phyloP scores from a whole-genome alignment of 768 basidiomycete species.

The Leccinum broughii region DNA sequence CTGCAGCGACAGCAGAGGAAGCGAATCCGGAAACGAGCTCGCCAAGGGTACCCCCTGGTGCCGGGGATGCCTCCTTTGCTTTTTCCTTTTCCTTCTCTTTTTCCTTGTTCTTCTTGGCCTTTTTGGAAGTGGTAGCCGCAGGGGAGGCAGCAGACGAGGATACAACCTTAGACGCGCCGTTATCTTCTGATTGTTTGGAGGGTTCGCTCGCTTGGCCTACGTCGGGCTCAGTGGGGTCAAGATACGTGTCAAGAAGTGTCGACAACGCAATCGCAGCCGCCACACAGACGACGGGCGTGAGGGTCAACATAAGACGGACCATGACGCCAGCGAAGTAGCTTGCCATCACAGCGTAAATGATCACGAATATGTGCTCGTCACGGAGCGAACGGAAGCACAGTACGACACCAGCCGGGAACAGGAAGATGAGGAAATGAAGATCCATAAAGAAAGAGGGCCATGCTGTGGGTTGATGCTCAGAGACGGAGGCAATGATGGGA shows the following conservation, averaged over 20 bases:
- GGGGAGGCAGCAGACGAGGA: conserved; percentile 32
- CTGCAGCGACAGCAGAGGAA: conserved; percentile 33
- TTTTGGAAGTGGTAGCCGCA: conserved; percentile 33
- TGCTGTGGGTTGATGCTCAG: conserved; percentile 98
- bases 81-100: conserved; percentile 34
- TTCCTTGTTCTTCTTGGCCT: conserved; percentile 59
- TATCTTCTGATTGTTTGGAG: neutral
- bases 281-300: conserved; percentile 97
- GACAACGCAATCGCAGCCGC: conserved; percentile 90
- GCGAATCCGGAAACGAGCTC: conserved; percentile 45
- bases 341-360: conserved; percentile 94
- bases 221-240: conserved; percentile 79
- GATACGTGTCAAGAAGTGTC: conserved; percentile 82
- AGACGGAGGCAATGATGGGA: conserved; percentile 98
- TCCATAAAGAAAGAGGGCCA: conserved; percentile 99
- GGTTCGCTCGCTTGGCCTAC: conserved; percentile 1
- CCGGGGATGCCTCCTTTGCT: conserved; percentile 44
- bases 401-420: conserved; percentile 95
- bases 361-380: conserved; percentile 97
- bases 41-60: conserved; percentile 36
- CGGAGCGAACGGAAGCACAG: conserved; percentile 92
- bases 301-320: conserved; percentile 97
- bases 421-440: conserved; percentile 94
- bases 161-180: neutral
- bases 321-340: conserved; percentile 99